phyloP scores from a whole-genome alignment of 331 rosid species.

The Arachis monticola region DNA sequence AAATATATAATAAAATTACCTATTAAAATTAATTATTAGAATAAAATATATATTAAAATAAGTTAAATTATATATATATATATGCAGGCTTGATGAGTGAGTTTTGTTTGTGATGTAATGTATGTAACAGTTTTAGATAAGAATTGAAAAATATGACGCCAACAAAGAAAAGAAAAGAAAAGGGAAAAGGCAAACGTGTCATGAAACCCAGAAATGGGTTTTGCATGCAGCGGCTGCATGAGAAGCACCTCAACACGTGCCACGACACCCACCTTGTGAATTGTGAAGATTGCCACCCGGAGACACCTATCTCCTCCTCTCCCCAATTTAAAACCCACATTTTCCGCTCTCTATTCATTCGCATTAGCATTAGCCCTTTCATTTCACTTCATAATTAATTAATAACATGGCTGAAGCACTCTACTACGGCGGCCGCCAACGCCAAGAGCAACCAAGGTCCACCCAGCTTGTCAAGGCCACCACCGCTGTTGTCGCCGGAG shows the following conservation, averaged over 20 bases:
- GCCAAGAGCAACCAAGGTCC: constrained; percentile 29
- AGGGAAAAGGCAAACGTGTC: constrained; percentile 46
- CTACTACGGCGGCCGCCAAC: constrained; percentile 1
- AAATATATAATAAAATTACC: no score
- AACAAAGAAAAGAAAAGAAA: background rate
- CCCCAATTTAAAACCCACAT: constrained; percentile 14
- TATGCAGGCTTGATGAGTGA: no score
- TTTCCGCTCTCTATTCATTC: background rate
- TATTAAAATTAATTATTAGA: no score
- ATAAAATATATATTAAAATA: no score
- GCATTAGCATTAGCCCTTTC: background rate
- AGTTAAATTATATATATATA: no score
- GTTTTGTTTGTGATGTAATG: no score
- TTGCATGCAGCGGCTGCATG: constrained; percentile 72
- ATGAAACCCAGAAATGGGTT: background rate
- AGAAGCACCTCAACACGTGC: constrained; percentile 52
- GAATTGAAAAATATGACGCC: no score
- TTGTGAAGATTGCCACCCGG: background rate
- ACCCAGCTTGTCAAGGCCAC: constrained; percentile 57
- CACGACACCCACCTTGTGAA: background rate
- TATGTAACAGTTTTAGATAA: no score
- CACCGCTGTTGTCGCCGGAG: constrained; percentile 62
- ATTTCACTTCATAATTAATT: background rate
- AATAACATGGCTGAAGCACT: constrained; percentile 47
- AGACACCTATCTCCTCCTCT: background rate